Base-by-base conservation (phyloP, 2,329 filamentous ascomycete genomes). In the Rhinocladiella mackenziei region DNA sequence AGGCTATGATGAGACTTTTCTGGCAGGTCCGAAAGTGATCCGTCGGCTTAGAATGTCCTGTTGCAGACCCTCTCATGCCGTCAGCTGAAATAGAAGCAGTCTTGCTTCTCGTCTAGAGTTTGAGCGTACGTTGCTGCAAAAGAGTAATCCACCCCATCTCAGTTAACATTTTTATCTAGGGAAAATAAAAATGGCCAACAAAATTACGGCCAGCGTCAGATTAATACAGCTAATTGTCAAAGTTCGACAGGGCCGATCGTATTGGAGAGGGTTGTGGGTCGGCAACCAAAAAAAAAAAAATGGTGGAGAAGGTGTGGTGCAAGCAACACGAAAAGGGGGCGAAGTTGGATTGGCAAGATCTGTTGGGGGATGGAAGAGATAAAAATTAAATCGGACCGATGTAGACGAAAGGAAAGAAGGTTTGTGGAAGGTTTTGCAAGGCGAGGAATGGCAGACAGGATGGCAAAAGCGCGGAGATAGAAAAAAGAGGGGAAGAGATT, bases 31-130 rank as follows among this genome's bases (percentile, higher is more conserved):
- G 37, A 29, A 10, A 14, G 28, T 34, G 42, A 29, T 17, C 15
- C 5, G 20, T 26, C 15, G 19, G 28, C 37, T 38, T 18, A 41
- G 36, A 37, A 32, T 11, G 43, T 30, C 13, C 9, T 32, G 19
- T 23, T 42, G 37, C 30, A 39, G 32, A 22, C 19, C 22, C 32
- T 11, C 8, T 11, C 34, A 37, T 37, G 34, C 34, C 13, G 34
- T 37, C 34, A 37, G 34, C 34, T 37, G 34, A 37, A 37, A 35
- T n/a, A 7, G 11, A 26, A 28, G 4, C 6, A 8, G 11, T 5
- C 17, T n/a, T 13, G 17, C 17, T 35, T 14, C 4, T 36, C 18
- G 33, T 18, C 33, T 7, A 19, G 18, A 36, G 19, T 10, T 23
- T 25, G 33, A 22, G 19, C 18, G 33, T 25, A 18, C 33, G 8